A percentile compares a stretch with the other conserved stretches of the same genome.
These are phyloP conservation scores for Trifolium repens DNA, from an alignment of 306 rosid genomes.

Conservation along the genomic window DNA sequence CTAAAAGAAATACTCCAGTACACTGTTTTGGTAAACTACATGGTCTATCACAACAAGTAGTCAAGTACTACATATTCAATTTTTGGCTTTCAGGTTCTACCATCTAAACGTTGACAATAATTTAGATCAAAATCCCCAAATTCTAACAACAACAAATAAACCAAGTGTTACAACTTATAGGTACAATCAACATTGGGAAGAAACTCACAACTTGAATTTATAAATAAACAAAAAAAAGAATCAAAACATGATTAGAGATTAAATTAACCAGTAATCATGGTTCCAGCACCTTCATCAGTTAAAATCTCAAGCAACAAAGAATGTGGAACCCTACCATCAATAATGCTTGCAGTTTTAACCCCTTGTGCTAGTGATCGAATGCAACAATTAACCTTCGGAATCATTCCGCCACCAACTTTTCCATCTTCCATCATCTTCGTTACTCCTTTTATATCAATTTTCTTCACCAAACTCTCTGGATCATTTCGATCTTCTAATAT, in stretches of 20 bases:
- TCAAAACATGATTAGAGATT: neutral
- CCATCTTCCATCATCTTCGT: slow-evolving; percentile 77
- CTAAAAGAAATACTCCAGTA: too few species aligned
- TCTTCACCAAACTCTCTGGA: slow-evolving; percentile 71
- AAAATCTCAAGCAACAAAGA: slow-evolving; percentile 83
- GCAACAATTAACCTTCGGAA: slow-evolving; percentile 90
- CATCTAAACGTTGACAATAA: neutral
- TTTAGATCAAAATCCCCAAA: neutral
- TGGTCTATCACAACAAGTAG: too few species aligned
- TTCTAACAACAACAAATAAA: neutral
- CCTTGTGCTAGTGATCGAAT: slow-evolving; percentile 85
- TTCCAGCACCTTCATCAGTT: slow-evolving; percentile 95
- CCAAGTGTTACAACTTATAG: neutral
- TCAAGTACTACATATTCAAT: too few species aligned
- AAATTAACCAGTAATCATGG: slow-evolving; percentile 76
- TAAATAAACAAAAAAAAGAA: neutral
- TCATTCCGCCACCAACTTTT: slow-evolving; percentile 84
- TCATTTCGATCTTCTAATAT: slow-evolving; percentile 65
- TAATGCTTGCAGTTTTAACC: slow-evolving; percentile 79
- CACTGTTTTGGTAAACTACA: too few species aligned
- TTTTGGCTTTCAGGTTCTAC: neutral
- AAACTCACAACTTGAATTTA: neutral
- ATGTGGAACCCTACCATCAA: slow-evolving; percentile 81
- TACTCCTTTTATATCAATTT: slow-evolving; percentile 72
- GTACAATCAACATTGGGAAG: neutral